Evolutionary conservation across 2,329 filamentous ascomycete species (phyloP).

Genomic region (Verticillium longisporum): DNA sequence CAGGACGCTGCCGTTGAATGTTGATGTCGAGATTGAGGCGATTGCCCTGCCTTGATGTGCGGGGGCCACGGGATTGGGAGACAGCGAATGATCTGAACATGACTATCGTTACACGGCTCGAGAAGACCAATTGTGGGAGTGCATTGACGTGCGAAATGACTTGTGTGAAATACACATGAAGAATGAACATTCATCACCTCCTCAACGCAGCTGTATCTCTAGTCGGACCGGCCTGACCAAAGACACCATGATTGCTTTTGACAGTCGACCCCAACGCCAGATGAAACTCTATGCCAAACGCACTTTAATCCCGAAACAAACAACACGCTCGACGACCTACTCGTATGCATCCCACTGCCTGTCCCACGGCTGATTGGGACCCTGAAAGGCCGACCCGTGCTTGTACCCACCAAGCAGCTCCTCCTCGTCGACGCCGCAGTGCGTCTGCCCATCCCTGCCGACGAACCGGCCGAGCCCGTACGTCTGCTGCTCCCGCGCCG

Average conservation of each 20-base stretch:
- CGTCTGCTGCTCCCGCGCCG: slow-evolving; percentile 55
- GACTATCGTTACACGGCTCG: not conserved
- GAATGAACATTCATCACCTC: not conserved
- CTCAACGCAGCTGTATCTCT: too few relatives aligned
- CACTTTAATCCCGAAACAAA: too few relatives aligned
- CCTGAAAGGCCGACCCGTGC: slow-evolving; percentile 48
- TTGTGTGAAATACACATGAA: too few relatives aligned
- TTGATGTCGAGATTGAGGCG: slow-evolving; percentile 25
- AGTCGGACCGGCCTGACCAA: not conserved
- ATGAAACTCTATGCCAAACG: not conserved
- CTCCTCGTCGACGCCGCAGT: slow-evolving; percentile 75
- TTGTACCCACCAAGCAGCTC: slow-evolving; percentile 59
- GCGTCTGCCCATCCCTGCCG: slow-evolving; percentile 64
- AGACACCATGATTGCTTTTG: not conserved
- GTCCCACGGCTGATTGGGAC: slow-evolving; percentile 46
- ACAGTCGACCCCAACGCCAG: not conserved
- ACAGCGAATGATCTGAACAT: not conserved
- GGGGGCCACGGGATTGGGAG: slow-evolving; percentile 3
- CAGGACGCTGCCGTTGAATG: slow-evolving; percentile 23
- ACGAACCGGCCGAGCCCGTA: slow-evolving; percentile 75
- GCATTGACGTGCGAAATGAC: too few relatives aligned
- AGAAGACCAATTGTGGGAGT: too few relatives aligned
- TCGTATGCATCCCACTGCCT: slow-evolving; percentile 27
- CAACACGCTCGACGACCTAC: not conserved
- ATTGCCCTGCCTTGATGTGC: slow-evolving; percentile 15